Evolutionary conservation across 2,329 filamentous ascomycete species (phyloP).

Genomic region (Pseudocercospora pini-densiflorae): DNA sequence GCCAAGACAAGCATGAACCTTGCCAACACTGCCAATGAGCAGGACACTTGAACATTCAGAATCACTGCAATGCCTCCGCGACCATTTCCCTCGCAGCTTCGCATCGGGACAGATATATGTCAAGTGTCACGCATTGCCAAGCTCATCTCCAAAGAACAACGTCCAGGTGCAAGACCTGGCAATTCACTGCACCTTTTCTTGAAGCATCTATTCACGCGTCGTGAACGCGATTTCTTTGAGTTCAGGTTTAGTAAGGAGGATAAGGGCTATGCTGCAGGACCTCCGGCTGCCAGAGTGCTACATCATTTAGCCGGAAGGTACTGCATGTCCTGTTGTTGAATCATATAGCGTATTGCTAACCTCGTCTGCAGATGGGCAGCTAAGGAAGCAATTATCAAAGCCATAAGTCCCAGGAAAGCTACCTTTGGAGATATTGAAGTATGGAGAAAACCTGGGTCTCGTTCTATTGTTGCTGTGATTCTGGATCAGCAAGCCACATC

Average conservation of each 20-base stretch:
- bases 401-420: conserved; percentile 37
- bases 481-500: conserved; percentile 7
- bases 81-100: conserved; percentile 68
- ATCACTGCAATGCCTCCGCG: conserved; percentile 46
- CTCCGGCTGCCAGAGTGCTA: neutral
- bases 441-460: conserved; percentile 11
- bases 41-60: neutral
- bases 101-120: conserved; percentile 81
- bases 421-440: conserved; percentile 48
- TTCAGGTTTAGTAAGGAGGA: conserved; percentile 6
- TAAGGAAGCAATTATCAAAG: conserved; percentile 57
- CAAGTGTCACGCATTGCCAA: conserved; percentile 66
- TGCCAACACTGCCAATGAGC: neutral
- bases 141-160: conserved; percentile 53
- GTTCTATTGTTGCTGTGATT: conserved; percentile 67
- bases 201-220: conserved; percentile 31
- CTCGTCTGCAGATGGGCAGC: conserved; percentile 57
- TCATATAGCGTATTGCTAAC: too few relatives aligned
- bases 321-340: too few relatives aligned
- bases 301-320: conserved; percentile 33
- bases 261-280: neutral
- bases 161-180: conserved; percentile 23
- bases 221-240: conserved; percentile 33
- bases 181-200: conserved; percentile 28
- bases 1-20: neutral